Evolutionary conservation across 768 basidiomycete species (phyloP), one percentile per base, ranked within the genome.

Genomic region (Polyporus arcularius): DNA sequence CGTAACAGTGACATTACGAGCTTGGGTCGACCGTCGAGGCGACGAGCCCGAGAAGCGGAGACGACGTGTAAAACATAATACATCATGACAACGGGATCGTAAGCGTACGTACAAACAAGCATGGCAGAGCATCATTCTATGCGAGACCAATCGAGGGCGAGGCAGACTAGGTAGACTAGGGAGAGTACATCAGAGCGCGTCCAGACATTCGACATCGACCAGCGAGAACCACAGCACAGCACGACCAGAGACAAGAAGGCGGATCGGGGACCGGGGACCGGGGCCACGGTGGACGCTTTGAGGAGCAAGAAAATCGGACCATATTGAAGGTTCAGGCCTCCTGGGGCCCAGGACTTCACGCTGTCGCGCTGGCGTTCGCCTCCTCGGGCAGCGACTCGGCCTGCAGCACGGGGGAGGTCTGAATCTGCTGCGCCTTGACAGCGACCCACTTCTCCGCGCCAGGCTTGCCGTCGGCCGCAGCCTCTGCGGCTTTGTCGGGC

Each of bases 381-480:
- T 48, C 46, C 46, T 26, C 46, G 21, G 21, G 21, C 46, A 10
- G 46, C 21, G 46, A 26, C 46, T 48, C 15, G 15, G 18, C 10
- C 46, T 28, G 46, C 46, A 8, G 46, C 45, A 18, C 10, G 18
- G 42, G 15, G 9, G 42, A 43, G 15, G 46, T 11, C 18, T 45
- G 43, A 16, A 18, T 16, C 45, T 48, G 46, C 46, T 48, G 46
- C 46, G 80, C 80, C 73, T 90, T 88, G 71, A 92, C 85, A 18
- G 88, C 78, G 52, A 92, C 84, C 90, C 90, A 92, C 70, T 88
- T 90, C 69, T 92, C 89, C 70, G 81, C 83, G 16, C 50, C 56
- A 39, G 57, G 57, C 21, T 58, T 48, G 40, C 42, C 78, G 32
- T 69, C 74, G 47, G 52, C 56, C 8, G 65, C 51, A 10, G 45